Base-by-base conservation (phyloP, 78 protist species). In the Andalucia godoyi region DNA sequence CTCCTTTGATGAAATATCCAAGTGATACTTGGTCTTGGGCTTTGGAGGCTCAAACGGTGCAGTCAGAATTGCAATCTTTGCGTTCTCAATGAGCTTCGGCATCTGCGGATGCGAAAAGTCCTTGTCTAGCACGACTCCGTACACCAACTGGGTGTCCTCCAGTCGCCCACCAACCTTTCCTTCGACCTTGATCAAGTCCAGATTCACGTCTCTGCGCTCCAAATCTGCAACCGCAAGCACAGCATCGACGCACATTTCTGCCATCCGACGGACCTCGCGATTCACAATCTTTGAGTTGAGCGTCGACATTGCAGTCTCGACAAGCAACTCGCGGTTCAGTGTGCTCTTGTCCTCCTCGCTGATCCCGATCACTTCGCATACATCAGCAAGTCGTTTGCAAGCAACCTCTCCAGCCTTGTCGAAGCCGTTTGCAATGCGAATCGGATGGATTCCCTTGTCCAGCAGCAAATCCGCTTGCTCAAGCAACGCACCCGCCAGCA, bases 31-130 rank as follows among this genome's bases (percentile, higher is more conserved):
- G 60, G 98, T 96, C 91, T 98, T 98, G 62, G 99, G 99, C 79
- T 96, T 95, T 4, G 99, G 99, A 29, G 99, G 98, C 84, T 98
- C 99, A 47, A 98, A 96, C 37, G 99, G 97, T 72, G 96, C 86
- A 13, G 99, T 96, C 36, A 98, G 85, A 66, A 98, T 79, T 77
- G 94, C 88, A 21, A 95, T 78, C 74, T 88, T 95, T 58, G 95
- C 98, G 76, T 95, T 84, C 42, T 46, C 53, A 57, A 93, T 72
- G 29, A 47, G 76, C 81, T 79, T 85, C 33, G 49, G 39, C 83
- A 82, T 77, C 38, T 66, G 96, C 30, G 94, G 95, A 75, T 94
- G 98, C 51, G 76, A 38, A 40, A 91, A 72, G 51, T 87, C 94
- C 87, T 97, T 97, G 83, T 94, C 98, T 5, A 95, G 50, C 29